A percentile compares a stretch with the other conserved stretches of the same genome.
Conservation (phyloP, 495 filamentous ascomycete genomes). For the Hypoxylon intermedium region DNA sequence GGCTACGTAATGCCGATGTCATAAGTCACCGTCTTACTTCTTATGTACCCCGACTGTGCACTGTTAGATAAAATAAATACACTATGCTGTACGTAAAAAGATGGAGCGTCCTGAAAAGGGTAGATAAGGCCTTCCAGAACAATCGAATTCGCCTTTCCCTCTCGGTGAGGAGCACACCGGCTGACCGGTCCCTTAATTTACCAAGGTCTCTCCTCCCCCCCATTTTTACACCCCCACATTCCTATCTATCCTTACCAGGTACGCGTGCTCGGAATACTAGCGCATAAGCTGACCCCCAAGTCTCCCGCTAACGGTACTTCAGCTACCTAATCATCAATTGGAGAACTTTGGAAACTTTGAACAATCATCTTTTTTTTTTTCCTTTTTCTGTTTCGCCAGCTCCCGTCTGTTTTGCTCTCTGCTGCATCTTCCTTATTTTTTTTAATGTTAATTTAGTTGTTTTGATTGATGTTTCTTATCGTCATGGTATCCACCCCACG, state of each 20-base stretch:
- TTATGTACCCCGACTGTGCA: not conserved
- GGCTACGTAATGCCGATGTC: conserved; percentile 23
- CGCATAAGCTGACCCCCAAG: conserved; percentile 9
- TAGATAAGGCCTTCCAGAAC: too few relatives aligned
- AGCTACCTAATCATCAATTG: conserved; percentile 5
- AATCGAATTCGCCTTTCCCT: conserved; percentile 11
- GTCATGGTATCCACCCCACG: conserved; percentile 28
- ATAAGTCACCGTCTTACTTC: not conserved
- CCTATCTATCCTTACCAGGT: conserved; percentile 19
- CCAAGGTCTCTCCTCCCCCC: conserved; percentile 2
- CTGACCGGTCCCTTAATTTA: too few relatives aligned
- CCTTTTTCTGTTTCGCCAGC: conserved; percentile 21
- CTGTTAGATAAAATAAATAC: too few relatives aligned
- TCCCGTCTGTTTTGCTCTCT: not conserved
- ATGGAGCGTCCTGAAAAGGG: too few relatives aligned
- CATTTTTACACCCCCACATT: conserved; percentile 13
- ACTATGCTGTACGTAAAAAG: too few relatives aligned
- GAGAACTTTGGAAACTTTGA: conserved; percentile 10
- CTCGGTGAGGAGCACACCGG: conserved; percentile 18
- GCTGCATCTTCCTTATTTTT: not conserved
- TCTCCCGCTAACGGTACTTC: conserved; percentile 4
- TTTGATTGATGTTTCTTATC: conserved; percentile 2
- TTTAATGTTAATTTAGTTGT: conserved; percentile 10
- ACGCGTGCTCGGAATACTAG: conserved; percentile 29
- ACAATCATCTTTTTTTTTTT: conserved; percentile 6